Base-by-base conservation (phyloP, 1,284 basidiomycete genomes). In the Trichosporon inkin region DNA sequence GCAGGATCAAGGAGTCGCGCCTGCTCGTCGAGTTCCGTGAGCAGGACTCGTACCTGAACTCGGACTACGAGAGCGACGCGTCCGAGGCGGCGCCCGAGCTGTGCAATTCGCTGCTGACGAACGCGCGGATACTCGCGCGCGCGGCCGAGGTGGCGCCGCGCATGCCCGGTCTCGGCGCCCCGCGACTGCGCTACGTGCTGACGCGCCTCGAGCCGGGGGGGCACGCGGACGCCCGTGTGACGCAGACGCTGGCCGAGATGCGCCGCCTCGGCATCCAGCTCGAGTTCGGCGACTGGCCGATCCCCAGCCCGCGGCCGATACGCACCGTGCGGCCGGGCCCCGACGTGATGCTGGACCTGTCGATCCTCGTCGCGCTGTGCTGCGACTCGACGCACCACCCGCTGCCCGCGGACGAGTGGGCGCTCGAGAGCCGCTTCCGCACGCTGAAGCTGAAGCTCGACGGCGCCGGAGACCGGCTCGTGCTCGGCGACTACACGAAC, bases 21-120 rank as follows among this genome's bases (percentile, higher is more conserved):
- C 80, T 92, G 20, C 77, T 88, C n/a, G 83, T 87, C 24, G 90
- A 92, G 71, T 87, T 92, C 64, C 82, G 86, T 36, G 89, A 91
- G 76, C 84, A 89, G 47, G 90, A 92, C 67, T 89, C 88, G 0
- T 91, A 90, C 73, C 70, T 86, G 34, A 88, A 75, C 60, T 75
- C 72, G 49, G 74, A 76, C 60, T 73, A 70, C 51, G 73, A 73
- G 32, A 65, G 68, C 13, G 66, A 66, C 17, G 37, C 35, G 3
- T 60, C 59, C 19, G 57, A 32, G 13, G 10, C 49, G n/a, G 19
- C 47, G 10, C 41, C 57, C 4, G 10, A 24, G 37, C n/a, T 70
- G 32, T 67, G 61, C 68, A 92, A 90, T 70, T 89, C 88, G 7
- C 58, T 75, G 6, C 69, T 76, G 22, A 62, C 47, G 14, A 73